Evolutionary conservation across 176 grass and related monocot genomes (phyloP), one percentile per base, ranked within the genome.

Genomic region (Rhipidocladum racemiflorum): DNA sequence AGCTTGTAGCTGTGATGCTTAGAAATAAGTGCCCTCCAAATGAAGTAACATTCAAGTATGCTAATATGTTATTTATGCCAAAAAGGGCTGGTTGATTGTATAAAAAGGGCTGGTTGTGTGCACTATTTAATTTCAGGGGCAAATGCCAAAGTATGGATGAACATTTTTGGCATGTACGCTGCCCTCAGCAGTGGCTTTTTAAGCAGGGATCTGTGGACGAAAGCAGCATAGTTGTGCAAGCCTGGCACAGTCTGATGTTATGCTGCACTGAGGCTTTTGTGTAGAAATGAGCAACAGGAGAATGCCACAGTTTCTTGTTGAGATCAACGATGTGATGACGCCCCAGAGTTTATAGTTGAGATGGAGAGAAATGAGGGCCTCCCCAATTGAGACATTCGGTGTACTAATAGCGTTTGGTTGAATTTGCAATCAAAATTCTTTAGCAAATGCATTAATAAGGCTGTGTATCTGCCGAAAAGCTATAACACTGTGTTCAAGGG

Each of bases 31-130:
- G 82, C 24, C 21, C 63, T 44, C 82, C 87, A 89, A 85, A 89
- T 89, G 82, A 89, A 81, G 82, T 89, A 45, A 89, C 87, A 70
- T 89, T 89, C 82, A 89, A 89, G 51, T 89, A 89, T 85, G 82
- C 87, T 81, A 85, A 85, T 81, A 42, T 75, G 25, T 63, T 89
- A 48, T 68, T 74, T 75, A 7, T 80, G 38, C 74, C 70, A 36
- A 89, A 70, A 45, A 69, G 44, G 77, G 74, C 20, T 36, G 36
- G 63, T 75, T 85, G 76, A 89, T 4, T 0, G 8, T n/a, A 21
- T 64, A 45, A 89, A 76, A 56, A 62, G 54, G 77, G 75, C 40
- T 36, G 28, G 44, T 51, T 85, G 70, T 76, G 39, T 69, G 61
- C 25, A 68, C 3, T 42, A 28, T 32, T 64, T 15, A 64, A 18